Percentiles rank a stretch among this genome's conserved stretches.
phyloP scores from a whole-genome alignment of 139 green algal genomes.

The Closterium sp. region DNA sequence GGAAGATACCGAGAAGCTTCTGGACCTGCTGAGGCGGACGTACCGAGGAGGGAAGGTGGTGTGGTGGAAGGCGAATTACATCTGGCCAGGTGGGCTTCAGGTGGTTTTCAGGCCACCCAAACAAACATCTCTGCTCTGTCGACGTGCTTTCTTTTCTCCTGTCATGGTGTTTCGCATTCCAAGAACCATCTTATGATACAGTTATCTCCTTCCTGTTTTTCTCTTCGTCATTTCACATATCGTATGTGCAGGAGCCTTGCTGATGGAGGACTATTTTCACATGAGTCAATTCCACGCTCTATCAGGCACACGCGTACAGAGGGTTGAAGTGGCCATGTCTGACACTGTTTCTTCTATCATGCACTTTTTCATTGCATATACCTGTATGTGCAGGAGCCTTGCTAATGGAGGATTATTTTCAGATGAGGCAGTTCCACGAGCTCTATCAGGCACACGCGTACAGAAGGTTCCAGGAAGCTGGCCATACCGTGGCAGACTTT shows the following conservation, averaged over 20 bases:
- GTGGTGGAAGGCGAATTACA: constrained; percentile 19
- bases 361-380: too few species aligned
- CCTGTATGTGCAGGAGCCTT: not conserved
- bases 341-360: too few species aligned
- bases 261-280: not conserved
- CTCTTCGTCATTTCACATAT: too few species aligned
- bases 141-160: too few species aligned
- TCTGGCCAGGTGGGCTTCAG: constrained; percentile 6
- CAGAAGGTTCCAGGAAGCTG: constrained; percentile 10
- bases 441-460: constrained; percentile 23
- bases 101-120: too few species aligned
- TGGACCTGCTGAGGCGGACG: constrained; percentile 7
- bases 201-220: too few species aligned
- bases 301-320: constrained; percentile 18
- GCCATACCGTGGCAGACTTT: constrained; percentile 5
- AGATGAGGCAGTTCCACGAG: not conserved
- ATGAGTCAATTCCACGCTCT: too few species aligned
- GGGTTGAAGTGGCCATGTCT: constrained; percentile 10
- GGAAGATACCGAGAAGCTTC: not conserved
- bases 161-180: too few species aligned
- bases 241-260: constrained; percentile 3
- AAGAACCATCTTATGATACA: too few species aligned
- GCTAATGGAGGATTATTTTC: not conserved
- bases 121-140: too few species aligned
- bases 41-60: not conserved